Conservation (phyloP, 305 asterid genomes). For the Solanum hybrid region DNA sequence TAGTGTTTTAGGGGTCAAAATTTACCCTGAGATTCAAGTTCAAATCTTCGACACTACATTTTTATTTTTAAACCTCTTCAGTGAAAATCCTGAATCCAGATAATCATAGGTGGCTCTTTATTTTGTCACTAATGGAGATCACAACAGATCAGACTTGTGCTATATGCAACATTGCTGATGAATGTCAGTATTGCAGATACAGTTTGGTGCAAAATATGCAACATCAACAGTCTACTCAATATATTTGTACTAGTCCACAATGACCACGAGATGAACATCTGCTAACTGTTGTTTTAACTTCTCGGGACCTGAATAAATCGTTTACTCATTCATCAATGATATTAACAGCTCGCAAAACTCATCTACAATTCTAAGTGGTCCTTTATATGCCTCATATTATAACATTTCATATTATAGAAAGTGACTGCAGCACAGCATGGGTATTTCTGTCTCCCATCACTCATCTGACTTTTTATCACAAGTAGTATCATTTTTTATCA, state of each 20-base stretch:
- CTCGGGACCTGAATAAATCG: neutral
- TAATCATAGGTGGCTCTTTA: neutral
- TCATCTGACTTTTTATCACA: constrained; percentile 50
- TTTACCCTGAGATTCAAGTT: neutral
- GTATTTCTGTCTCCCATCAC: constrained; percentile 29
- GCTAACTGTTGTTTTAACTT: neutral
- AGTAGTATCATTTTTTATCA: constrained; percentile 47
- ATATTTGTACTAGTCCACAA: neutral
- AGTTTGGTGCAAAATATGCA: neutral
- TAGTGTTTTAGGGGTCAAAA: neutral
- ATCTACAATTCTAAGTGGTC: neutral
- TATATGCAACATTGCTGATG: neutral
- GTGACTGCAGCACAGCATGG: neutral
- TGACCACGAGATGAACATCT: neutral
- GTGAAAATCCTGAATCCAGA: neutral
- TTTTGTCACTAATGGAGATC: neutral
- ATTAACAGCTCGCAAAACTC: neutral
- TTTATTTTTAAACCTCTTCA: neutral
- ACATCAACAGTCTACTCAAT: neutral
- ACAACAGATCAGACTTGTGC: neutral
- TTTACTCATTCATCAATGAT: neutral
- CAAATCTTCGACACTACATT: neutral
- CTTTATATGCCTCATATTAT: neutral
- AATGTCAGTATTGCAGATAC: neutral
- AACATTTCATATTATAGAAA: neutral